Base-by-base conservation (phyloP, 2,329 filamentous ascomycete species). In the Diaporthe eres region DNA sequence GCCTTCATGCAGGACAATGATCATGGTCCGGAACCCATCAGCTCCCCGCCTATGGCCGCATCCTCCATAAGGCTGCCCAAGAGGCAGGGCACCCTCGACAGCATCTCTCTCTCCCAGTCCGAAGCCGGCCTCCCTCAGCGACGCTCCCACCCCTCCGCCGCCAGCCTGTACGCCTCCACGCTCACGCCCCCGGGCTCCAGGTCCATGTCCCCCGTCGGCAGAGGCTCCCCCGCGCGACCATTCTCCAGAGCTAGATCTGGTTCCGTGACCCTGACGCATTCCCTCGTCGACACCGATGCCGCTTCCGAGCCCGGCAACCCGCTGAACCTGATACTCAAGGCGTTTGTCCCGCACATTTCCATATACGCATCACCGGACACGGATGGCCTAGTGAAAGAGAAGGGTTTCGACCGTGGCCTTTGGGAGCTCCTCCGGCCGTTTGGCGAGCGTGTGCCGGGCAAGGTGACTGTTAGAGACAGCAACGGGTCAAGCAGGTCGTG, bases 391-490 rank as follows among this genome's bases (percentile, higher is more conserved):
- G 89, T 95, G 73, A 89, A 88, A 76, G 92, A 94, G 78, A 99
- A 99, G 85, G 97, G 97, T 0, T 94, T 98, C 79, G 87, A 91
- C 53, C 90, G 92, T 60, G 96, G 96, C 0, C 88, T 99, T 67
- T 93, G 95, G 87, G 94, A 98, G 83, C 86, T 99, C 34, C 86
- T 99, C 74, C 89, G 96, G 70, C 96, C 97, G 0, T 99, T 98
- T 85, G 97, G 97, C 42, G 97, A 99, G 85, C 91, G 89, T 22
- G 90, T 98, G 0, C 91, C 93, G 68, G 97, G 97, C 42, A 98
- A 97, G 81, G 93, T 99, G 71, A 94, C 94, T 4, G 93, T 98
- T 74, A 89, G 97, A 80, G 97, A 99, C 84, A 98, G 96, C 82
- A 92, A 94, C 79, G 96, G 97, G 12, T 91, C 93, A 58, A 96